Base-by-base conservation (phyloP, 441 rosid species). In the Eutrema salsugineum region DNA sequence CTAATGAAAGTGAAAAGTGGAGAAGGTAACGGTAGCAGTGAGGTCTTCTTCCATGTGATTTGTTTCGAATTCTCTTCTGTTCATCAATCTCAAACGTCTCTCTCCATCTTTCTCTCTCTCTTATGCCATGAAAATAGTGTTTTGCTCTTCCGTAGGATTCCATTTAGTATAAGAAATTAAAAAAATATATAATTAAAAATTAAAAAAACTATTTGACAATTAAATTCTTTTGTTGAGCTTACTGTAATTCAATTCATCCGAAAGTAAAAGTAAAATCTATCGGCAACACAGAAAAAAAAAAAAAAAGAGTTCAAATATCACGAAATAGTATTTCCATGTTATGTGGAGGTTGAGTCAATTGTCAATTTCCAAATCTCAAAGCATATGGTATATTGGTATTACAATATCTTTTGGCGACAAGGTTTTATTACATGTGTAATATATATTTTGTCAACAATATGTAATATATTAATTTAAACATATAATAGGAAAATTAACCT, bases 21-120 rank as follows among this genome's bases (percentile, higher is more conserved):
- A 70, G 75, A 77, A 80, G 72, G 75, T 78, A 83, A 86, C 88
- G 86, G 88, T 68, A 82, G 87, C 57, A 77, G 81, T 59, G 71
- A 78, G 82, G 63, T 69, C 79, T 51, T 48, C 65, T 82, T 82
- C 89, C 88, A 81, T 88, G 88, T 81, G 85, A 78, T 54, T 73
- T 66, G 80, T 66, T 55, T 78, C 53, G 73, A 49, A 9, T 65
- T 39, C 61, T 63, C 67, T 63, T 63, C 55, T 55, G 50, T 53
- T 72, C 69, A 71, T 61, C 58, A 75, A 79, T 64, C 77, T 70
- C 38, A 72, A 79, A 80, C 82, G 82, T 69, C 76, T 80, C 48
- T 81, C 28, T 58, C 55, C 5, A 5, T 22, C 17, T 63, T 2
- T 16, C 20, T 16, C 30, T 63, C 19, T 66, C 71, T 54, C 33